Evolutionary conservation across 352 stramenopile species (phyloP).

Genomic region (Phytophthora quininea): DNA sequence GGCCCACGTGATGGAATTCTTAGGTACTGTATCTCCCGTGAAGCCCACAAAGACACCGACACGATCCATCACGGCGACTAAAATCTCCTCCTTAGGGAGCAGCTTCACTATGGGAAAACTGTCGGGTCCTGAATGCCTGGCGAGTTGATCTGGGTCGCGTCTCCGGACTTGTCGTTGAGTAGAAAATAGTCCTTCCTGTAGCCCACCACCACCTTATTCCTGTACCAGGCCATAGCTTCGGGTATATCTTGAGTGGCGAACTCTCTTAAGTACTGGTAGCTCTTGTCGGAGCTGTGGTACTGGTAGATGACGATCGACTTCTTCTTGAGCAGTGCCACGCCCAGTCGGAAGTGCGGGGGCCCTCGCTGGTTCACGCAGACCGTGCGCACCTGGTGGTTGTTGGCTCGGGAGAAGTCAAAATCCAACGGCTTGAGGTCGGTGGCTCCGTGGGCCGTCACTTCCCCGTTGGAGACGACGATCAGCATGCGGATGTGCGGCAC

Average conservation of each 20-base stretch:
- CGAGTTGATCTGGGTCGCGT: conserved; percentile 73
- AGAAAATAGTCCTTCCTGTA: conserved; percentile 80
- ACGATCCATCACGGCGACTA: conserved; percentile 84
- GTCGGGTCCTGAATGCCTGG: conserved; percentile 70
- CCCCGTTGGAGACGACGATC: conserved; percentile 78
- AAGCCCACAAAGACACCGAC: conserved; percentile 84
- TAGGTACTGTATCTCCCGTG: conserved; percentile 76
- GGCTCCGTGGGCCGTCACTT: conserved; percentile 73
- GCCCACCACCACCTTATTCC: conserved; percentile 87
- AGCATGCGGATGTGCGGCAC: conserved; percentile 90
- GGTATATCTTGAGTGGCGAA: conserved; percentile 77
- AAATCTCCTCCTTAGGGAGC: conserved; percentile 84
- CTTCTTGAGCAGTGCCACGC: conserved; percentile 64
- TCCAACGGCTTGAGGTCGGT: conserved; percentile 79
- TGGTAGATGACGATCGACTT: conserved; percentile 84
- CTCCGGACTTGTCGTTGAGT: conserved; percentile 85
- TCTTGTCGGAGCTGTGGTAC: conserved; percentile 81
- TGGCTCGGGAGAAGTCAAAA: conserved; percentile 86
- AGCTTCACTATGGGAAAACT: conserved; percentile 78
- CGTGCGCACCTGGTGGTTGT: conserved; percentile 69
- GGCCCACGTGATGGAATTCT: conserved; percentile 86
- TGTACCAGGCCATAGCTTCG: conserved; percentile 87
- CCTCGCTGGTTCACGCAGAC: conserved; percentile 86
- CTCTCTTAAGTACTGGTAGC: conserved; percentile 80
- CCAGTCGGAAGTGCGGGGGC: conserved; percentile 83